Conservation (phyloP, 306 rosid genomes). For the Spatholobus suberectus region DNA sequence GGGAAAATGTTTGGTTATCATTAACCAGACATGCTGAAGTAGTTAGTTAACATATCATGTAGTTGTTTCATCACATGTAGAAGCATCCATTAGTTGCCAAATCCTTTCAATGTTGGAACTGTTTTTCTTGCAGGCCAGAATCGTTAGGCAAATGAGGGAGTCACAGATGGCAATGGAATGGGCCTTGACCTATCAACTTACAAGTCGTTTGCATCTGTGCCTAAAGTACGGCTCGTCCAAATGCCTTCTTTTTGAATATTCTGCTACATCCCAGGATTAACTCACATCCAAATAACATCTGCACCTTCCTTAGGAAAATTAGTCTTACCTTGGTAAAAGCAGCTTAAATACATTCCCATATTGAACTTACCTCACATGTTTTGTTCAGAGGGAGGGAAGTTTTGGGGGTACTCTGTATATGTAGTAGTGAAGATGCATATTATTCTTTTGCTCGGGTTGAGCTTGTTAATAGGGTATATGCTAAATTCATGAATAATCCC, state of each 20-base stretch:
- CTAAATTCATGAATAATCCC: neutral
- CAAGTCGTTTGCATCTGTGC: conserved; percentile 77
- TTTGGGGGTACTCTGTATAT: neutral
- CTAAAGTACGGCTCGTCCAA: conserved; percentile 77
- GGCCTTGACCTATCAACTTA: conserved; percentile 87
- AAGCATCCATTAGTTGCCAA: neutral
- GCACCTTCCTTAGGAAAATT: neutral
- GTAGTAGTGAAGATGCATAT: conserved; percentile 23
- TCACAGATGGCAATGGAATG: conserved; percentile 92
- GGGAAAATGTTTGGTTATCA: too few species aligned
- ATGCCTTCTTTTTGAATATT: conserved; percentile 81
- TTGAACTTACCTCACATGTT: neutral
- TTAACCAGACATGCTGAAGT: too few species aligned
- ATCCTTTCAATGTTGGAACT: conserved; percentile 4
- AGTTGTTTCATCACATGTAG: neutral
- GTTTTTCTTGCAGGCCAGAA: conserved; percentile 62
- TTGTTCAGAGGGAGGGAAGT: neutral
- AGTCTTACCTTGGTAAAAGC: neutral
- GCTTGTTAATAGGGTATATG: conserved; percentile 50
- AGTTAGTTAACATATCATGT: too few species aligned
- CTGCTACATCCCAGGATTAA: conserved; percentile 75
- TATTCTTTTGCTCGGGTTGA: conserved; percentile 61
- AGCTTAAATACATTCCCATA: neutral
- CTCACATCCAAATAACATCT: neutral
- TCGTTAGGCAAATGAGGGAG: conserved; percentile 92